Evolutionary conservation across 2,329 filamentous ascomycete genomes (phyloP).

Genomic region (Pleomassaria siparia): DNA sequence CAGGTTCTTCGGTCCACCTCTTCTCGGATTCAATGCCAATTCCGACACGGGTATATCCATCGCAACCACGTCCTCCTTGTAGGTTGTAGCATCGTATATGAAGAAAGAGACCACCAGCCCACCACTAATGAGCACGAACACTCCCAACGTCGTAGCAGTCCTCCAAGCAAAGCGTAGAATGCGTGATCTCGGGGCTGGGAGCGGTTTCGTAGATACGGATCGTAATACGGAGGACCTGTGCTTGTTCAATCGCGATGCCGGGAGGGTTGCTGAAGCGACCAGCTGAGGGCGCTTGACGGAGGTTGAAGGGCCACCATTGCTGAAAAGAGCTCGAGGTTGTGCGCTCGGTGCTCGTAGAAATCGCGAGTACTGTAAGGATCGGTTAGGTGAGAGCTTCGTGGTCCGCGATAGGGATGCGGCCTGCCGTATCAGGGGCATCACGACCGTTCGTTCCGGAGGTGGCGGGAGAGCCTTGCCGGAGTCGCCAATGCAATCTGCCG

Average conservation of each 20-base stretch:
- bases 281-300: slow-evolving; percentile 26
- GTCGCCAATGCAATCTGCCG: background rate
- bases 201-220: slow-evolving; percentile 31
- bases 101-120: slow-evolving; percentile 80
- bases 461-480: slow-evolving; percentile 2
- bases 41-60: slow-evolving; percentile 82
- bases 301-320: slow-evolving; percentile 27
- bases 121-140: slow-evolving; percentile 71
- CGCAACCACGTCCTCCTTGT: slow-evolving; percentile 68
- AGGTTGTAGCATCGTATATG: slow-evolving; percentile 89
- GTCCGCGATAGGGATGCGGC: slow-evolving; percentile 32
- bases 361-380: slow-evolving; percentile 13
- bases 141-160: slow-evolving; percentile 70
- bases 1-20: slow-evolving; percentile 90
- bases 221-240: slow-evolving; percentile 22
- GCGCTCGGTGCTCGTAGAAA: slow-evolving; percentile 4
- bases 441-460: slow-evolving; percentile 11
- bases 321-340: slow-evolving; percentile 27
- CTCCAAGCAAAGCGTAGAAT: slow-evolving; percentile 63
- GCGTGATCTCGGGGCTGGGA: slow-evolving; percentile 35
- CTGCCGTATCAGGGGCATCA: slow-evolving; percentile 36
- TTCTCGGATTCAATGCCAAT: slow-evolving; percentile 75
- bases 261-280: slow-evolving; percentile 20
- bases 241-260: slow-evolving; percentile 18
- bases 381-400: slow-evolving; percentile 20